Conservation (phyloP, 768 basidiomycete genomes). For the Naganishia vaughanmartiniae region DNA sequence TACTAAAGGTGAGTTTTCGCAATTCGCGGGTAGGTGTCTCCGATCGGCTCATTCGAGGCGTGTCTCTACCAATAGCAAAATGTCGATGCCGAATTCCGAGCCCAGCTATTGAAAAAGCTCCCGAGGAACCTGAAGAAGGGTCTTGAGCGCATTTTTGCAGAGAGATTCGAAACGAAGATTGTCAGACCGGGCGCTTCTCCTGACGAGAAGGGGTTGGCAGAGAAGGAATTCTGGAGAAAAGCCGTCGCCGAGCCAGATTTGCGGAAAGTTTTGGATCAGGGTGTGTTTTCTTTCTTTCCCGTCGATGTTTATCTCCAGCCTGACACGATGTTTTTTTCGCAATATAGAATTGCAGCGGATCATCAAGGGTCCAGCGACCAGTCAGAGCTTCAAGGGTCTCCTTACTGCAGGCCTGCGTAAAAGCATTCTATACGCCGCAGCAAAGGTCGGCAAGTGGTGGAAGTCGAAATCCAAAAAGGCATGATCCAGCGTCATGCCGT, state of each 20-base stretch:
- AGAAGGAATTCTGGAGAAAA: constrained; percentile 70
- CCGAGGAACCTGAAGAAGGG: constrained; percentile 64
- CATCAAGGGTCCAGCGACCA: constrained; percentile 76
- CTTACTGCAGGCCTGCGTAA: constrained; percentile 76
- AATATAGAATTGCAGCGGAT: constrained; percentile 54
- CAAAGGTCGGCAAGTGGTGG: constrained; percentile 88
- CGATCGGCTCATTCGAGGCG: not conserved
- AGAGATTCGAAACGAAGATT: constrained; percentile 14
- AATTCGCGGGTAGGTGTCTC: too few relatives aligned
- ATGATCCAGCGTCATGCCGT: not conserved
- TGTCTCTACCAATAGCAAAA: constrained; percentile 63
- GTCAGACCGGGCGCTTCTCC: constrained; percentile 15
- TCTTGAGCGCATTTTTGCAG: constrained; percentile 29
- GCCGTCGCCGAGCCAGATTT: constrained; percentile 60
- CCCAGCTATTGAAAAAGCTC: constrained; percentile 73
- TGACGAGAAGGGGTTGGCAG: constrained; percentile 47
- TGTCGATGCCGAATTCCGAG: constrained; percentile 63
- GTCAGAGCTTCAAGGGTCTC: constrained; percentile 81
- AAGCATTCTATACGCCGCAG: constrained; percentile 68
- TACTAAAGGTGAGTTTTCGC: not conserved
- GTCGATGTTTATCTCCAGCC: not conserved
- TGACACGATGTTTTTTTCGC: not conserved
- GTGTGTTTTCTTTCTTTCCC: constrained; percentile 33
- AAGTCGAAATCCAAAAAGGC: constrained; percentile 23
- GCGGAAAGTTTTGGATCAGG: constrained; percentile 56